Evolutionary conservation across 768 basidiomycete genomes (phyloP), one percentile per base, ranked within the genome.

Genomic region (Psilocybe cubensis): DNA sequence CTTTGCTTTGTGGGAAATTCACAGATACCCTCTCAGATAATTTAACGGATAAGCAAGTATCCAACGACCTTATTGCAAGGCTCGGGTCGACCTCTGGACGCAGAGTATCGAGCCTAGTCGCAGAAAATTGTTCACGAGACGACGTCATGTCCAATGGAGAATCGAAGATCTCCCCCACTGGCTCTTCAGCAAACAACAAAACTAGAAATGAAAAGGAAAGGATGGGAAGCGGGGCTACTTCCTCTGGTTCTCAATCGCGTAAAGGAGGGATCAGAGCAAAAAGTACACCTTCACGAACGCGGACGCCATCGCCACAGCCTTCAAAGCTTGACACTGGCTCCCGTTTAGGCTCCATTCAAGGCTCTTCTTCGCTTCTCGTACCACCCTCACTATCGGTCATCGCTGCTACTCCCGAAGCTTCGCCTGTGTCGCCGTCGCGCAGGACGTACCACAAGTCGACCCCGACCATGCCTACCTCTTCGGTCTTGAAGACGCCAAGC

Each of bases 341-440:
- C 24, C 62, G 60, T 14, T 43, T 60, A 50, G 63, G 63, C 43
- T 58, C 67, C 47, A 64, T 56, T 49, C 67, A 66, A 59, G 69
- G 60, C 45, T 63, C 57, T 47, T 64, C 73, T 20, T 72, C 73
- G 23, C 63, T 74, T 42, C 69, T 76, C 23, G 70, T 63, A n/a
- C 73, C 76, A 1, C 79, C 78, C 24, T 64, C 66, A 4, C 59
- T 79, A 21, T 74, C 76, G 8, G 65, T 78, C 28, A 79, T 73
- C 41, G 68, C 72, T 10, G 70, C 79, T n/a, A 77, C 77, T 2
- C 77, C 79, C 27, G 72, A 74, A 51, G 63, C 68, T 11, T 77
- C 77, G 6, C 76, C 78, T 56, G 65, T 74, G 1, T 68, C 76
- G 17, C 66, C 68, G 12, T 58, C 64, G 17, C 66, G 62, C 42